Base-by-base conservation (phyloP, 179 eudicot species). In the Heliamphora pulchella region DNA sequence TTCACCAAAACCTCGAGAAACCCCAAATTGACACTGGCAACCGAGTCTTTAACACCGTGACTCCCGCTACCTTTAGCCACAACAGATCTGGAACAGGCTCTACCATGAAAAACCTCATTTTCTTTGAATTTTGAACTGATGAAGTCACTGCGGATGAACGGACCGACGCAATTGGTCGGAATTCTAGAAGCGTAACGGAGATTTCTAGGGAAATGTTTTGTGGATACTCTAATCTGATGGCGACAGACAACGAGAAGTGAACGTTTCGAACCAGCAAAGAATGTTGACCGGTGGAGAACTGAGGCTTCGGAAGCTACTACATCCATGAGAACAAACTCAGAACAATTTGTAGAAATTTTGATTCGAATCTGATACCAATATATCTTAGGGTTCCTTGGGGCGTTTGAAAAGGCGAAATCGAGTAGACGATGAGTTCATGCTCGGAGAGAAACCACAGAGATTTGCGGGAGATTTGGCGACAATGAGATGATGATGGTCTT, bases 1-100 rank as follows among this genome's bases (percentile, higher is more conserved):
- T 81, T 87, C 17, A 82, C 69, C 81, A 93, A 86, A 67, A 81
- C 84, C 85, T 75, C 82, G 8, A 82, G 0, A 80, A 82, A 63
- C 82, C 81, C 85, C 31, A 81, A 71, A 53, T 81, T 81, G 70
- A 15, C 78, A 59, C 15, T 44, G 65, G 11, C 22, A 50, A 55
- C 41, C 15, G 77, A 50, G 7, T 58, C 79, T 70, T 46, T n/a
- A 51, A 43, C 80, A 46, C 54, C 74, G n/a, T 18, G 44, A 64
- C 62, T 81, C 14, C 22, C 82, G 18, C 31, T 9, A 18, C 39
- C 80, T 48, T 57, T 72, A 41, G 20, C 73, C 46, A 46, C 74
- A 81, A 70, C 31, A 64, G 80, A 81, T 15, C 74, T 65, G 18
- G 51, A 77, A 20, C 57, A 66, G 67, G 18, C 82, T 53, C 86